These are phyloP conservation scores for Thuidium tamariscinum DNA, from an alignment of 225 moss, liverwort and hornwort genomes.

Conservation along the genomic window DNA sequence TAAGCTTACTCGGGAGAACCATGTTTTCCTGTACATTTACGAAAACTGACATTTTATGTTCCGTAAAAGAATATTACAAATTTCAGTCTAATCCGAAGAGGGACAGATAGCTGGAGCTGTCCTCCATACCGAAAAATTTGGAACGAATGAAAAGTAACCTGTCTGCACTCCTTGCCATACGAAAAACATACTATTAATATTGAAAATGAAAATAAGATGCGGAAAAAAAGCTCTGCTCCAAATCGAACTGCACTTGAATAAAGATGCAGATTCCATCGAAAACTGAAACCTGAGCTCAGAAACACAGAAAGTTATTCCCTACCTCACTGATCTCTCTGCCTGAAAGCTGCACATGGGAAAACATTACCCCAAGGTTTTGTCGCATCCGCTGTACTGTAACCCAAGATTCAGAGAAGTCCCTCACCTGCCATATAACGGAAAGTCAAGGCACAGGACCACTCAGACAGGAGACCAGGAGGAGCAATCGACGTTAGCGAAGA, in stretches of 20 bases:
- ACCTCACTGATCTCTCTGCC: neutral
- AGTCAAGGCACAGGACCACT: constrained; percentile 11
- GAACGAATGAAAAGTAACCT: neutral
- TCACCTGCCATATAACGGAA: neutral
- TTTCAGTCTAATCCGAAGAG: neutral
- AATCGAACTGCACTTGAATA: neutral
- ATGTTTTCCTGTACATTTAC: too few relatives aligned
- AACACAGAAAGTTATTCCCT: neutral
- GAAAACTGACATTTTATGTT: too few relatives aligned
- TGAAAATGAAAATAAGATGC: neutral
- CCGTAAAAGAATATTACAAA: neutral
- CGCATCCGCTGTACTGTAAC: neutral
- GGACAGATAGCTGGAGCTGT: neutral
- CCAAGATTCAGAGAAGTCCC: neutral
- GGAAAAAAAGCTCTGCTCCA: neutral
- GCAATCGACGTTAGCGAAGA: neutral
- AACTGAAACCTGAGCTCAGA: neutral
- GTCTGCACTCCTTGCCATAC: neutral
- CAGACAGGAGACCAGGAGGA: neutral
- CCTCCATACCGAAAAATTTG: neutral
- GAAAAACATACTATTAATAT: too few relatives aligned
- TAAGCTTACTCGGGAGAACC: too few relatives aligned
- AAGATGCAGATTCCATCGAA: neutral
- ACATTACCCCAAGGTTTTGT: neutral
- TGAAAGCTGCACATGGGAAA: neutral